Evolutionary conservation across 139 green algal genomes (phyloP).

Genomic region (Chlamydomonas incerta): DNA sequence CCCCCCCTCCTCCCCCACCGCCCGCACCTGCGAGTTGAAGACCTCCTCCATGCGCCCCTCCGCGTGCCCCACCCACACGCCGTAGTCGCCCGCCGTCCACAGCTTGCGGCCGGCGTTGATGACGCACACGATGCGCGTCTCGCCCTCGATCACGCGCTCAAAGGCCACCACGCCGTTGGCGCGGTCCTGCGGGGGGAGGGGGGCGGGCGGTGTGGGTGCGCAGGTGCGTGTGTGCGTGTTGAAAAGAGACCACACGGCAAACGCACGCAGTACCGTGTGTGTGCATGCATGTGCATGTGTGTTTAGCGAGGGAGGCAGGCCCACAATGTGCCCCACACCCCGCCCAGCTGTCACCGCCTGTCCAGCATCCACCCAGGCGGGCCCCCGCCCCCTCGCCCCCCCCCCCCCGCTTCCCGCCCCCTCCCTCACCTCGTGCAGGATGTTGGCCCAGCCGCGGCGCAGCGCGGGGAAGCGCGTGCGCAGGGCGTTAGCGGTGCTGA

Average conservation of each 20-base stretch:
- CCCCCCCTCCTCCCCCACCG: neutral
- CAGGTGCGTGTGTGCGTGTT: too few relatives aligned
- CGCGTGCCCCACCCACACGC: conserved; percentile 50
- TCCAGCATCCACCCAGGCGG: too few relatives aligned
- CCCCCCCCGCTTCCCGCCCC: neutral
- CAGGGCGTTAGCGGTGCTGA: conserved; percentile 57
- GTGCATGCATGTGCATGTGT: too few relatives aligned
- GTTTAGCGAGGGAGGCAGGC: too few relatives aligned
- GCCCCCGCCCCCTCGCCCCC: too few relatives aligned
- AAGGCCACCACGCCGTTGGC: conserved; percentile 66
- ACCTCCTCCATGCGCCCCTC: conserved; percentile 54
- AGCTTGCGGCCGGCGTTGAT: conserved; percentile 59
- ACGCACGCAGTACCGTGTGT: too few relatives aligned
- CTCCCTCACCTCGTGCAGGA: conserved; percentile 61
- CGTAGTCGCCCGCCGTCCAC: conserved; percentile 59
- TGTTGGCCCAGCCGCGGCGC: conserved; percentile 51
- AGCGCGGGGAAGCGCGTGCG: conserved; percentile 38
- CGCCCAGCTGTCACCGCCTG: too few relatives aligned
- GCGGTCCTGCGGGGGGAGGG: conserved; percentile 9
- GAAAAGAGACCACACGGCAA: too few relatives aligned
- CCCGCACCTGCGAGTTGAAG: conserved; percentile 52
- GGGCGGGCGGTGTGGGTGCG: neutral
- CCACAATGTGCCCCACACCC: too few relatives aligned
- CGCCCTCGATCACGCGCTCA: conserved; percentile 52
- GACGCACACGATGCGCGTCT: conserved; percentile 58